Evolutionary conservation across 345 rosid genomes (phyloP).

Genomic region (Rhodamnia argentea): DNA sequence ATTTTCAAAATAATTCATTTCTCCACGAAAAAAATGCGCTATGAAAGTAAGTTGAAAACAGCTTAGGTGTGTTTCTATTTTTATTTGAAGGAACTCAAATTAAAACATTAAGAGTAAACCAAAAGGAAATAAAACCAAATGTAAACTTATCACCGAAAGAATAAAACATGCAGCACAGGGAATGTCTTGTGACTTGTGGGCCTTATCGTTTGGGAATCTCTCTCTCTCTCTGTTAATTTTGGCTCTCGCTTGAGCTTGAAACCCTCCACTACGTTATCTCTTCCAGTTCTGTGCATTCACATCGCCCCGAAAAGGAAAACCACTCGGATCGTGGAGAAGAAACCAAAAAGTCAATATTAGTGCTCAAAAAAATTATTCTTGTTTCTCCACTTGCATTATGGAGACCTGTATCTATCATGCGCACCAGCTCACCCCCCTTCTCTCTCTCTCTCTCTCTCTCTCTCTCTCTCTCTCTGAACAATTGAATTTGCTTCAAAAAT

Average conservation of each 20-base stretch:
- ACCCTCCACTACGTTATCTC: not conserved
- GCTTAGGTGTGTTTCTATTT: not conserved
- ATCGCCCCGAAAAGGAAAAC: not conserved
- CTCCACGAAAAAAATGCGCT: no score
- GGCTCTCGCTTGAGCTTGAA: not conserved
- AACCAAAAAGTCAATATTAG: not conserved
- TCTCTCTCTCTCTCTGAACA: not conserved
- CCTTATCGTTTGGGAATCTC: not conserved
- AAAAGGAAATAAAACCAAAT: no score
- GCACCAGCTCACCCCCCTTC: constrained; percentile 17
- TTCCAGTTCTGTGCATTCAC: not conserved
- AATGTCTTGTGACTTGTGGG: not conserved
- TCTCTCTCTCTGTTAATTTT: not conserved
- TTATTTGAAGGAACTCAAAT: not conserved
- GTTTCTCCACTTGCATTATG: not conserved
- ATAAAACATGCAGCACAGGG: no score
- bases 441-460: not conserved
- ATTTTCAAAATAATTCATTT: no score
- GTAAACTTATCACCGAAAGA: no score
- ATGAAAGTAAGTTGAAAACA: not conserved
- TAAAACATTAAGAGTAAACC: not conserved
- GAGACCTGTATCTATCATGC: constrained; percentile 14
- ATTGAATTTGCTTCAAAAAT: not conserved
- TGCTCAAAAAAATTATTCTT: not conserved
- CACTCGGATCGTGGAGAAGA: not conserved